Evolutionary conservation across 2,329 filamentous ascomycete genomes (phyloP), one percentile per base, ranked within the genome.

Genomic region (Septoria petroselini): DNA sequence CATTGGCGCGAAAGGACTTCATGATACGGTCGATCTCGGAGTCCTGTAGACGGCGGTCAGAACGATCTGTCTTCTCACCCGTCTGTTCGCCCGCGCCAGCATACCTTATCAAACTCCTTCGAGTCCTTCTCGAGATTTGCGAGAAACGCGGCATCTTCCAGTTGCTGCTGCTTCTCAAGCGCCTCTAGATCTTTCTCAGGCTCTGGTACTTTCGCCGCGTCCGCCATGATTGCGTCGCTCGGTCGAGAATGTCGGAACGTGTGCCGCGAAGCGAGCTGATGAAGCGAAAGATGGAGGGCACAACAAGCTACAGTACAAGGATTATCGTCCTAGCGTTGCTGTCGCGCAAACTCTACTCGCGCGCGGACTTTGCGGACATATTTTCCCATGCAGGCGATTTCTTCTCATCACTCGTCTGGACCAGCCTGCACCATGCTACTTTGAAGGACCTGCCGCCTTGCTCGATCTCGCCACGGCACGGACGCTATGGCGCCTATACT

Each of bases 11-110:
- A 71, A 98, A 98, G 40, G 91, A 88, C 64, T 86, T 86, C 60
- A 95, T 78, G 61, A 98, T 98, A 53, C 91, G 86, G 66, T 95
- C 88, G 63, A 97, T 97, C 69, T 97, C 91, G 52, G 86, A 85
- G 79, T 97, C 93, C 87, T 95, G 58, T 3, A 7, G 6, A 4
- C 9, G 7, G 23, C 44, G 17, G 43, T 40, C 21, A 34, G 15
- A 6, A 2, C n/a, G n/a, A n/a, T n/a, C n/a, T n/a, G n/a, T n/a
- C n/a, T n/a, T n/a, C n/a, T n/a, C n/a, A n/a, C n/a, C n/a, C n/a
- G n/a, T n/a, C n/a, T n/a, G n/a, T n/a, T n/a, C n/a, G n/a, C 17
- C 6, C 14, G n/a, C 21, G 45, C 17, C 6, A 30, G 18, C 69
- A 63, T 61, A 84, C 89, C 79, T 96, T 97, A 66, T 87, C 85